Base-by-base conservation (phyloP, 768 basidiomycete species). In the Lentinula lateritia region DNA sequence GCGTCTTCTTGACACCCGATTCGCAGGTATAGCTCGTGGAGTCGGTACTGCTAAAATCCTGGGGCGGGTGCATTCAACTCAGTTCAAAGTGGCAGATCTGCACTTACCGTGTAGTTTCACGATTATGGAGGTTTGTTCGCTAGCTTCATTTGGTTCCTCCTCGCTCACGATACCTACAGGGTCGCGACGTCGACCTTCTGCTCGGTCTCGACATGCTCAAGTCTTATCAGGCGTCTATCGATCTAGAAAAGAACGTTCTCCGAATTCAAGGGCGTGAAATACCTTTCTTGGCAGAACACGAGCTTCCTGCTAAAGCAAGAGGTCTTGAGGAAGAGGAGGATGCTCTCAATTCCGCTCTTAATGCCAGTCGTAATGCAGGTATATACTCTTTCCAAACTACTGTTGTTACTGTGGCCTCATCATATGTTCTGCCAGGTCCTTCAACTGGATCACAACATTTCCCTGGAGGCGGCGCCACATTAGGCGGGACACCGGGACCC, bases 191-290 rank as follows among this genome's bases (percentile, higher is more conserved):
- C 50, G 96, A 98, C 69, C 85, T 99, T n/a, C 79, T 99, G 3
- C 88, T 99, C 45, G 97, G 97, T 6, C 82, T 99, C n/a, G 97
- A 99, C 80, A 98, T 98, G 97, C 85, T 98, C 63, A 98, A 94
- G 74, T 92, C 95, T 0, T 92, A 98, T 71, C 95, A 97, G 70
- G 96, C 95, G 5, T 92, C 88, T 69, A 98, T 99, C 72, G 97
- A 99, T 73, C 83, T 99, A 23, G 80, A 88, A 66, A 93, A 93
- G 72, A 85, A 87, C 65, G 90, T 91, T 12, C 85, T 99, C 20
- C 84, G 93, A n/a, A 98, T 99, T 54, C 92, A 94, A 76, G 89
- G 85, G 16, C 83, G 92, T 13, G 93, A 97, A 73, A 88, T 99
- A 8, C 74, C 75, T 16, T 99, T 99, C 80, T 78, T 99, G 4